These are phyloP conservation scores for Berberis thunbergii DNA, from an alignment of 164 flowering plant genomes.

Conservation along the genomic window DNA sequence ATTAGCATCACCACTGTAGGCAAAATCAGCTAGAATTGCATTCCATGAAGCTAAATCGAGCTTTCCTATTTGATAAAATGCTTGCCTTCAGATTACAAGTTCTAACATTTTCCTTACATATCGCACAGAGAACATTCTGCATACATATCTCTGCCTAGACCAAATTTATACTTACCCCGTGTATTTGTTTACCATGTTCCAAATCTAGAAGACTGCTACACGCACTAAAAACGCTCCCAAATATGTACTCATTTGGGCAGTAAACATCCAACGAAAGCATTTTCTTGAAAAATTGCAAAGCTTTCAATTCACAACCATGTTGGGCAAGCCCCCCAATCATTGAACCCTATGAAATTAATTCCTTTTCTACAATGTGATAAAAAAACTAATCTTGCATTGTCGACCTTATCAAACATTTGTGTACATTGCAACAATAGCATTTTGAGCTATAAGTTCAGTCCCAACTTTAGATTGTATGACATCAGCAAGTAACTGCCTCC, in stretches of 20 bases:
- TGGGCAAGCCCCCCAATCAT: constrained; percentile 55
- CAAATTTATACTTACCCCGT: constrained; percentile 51
- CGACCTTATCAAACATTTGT: constrained; percentile 27
- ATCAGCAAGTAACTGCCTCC: constrained; percentile 53
- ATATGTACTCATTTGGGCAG: constrained; percentile 50
- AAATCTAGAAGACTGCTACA: constrained; percentile 39
- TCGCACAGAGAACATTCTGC: constrained; percentile 60
- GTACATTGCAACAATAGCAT: constrained; percentile 61
- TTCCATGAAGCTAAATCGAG: constrained; percentile 72
- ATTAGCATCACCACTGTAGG: constrained; percentile 27
- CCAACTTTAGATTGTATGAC: constrained; percentile 39
- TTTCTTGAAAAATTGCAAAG: constrained; percentile 40
- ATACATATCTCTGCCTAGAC: constrained; percentile 37
- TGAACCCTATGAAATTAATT: constrained; percentile 66
- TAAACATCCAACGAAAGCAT: constrained; percentile 32
- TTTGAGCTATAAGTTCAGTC: constrained; percentile 35
- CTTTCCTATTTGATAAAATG: constrained; percentile 37
- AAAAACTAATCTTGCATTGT: constrained; percentile 38
- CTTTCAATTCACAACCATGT: constrained; percentile 43
- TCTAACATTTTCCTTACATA: constrained; percentile 69
- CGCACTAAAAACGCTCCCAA: constrained; percentile 63
- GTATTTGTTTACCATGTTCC: constrained; percentile 49
- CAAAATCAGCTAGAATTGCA: constrained; percentile 54
- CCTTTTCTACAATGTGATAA: constrained; percentile 29
- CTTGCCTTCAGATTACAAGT: constrained; percentile 29